A percentile compares a stretch with the other conserved stretches of the same genome.
Evolutionary conservation across 441 rosid species (phyloP).

Genomic region (Eruca vesicaria): DNA sequence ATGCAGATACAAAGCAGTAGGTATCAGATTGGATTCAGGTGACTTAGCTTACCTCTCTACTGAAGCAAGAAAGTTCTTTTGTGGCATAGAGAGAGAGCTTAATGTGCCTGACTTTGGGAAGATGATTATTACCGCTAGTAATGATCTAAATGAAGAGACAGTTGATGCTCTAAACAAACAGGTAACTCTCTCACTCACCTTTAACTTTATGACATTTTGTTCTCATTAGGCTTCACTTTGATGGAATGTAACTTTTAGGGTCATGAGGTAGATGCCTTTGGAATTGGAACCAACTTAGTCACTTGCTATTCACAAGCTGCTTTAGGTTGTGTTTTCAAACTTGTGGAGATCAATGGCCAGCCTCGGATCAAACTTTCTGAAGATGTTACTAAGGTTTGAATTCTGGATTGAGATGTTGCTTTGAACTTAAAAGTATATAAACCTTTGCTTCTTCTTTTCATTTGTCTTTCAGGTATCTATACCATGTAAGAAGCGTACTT

Average conservation of each 20-base stretch:
- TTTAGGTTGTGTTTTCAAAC: conserved; percentile 92
- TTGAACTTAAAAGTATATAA: background rate
- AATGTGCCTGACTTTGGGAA: conserved; percentile 69
- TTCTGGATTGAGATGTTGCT: background rate
- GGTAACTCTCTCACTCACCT: conserved; percentile 41
- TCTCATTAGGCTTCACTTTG: background rate
- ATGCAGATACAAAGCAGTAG: conserved; percentile 75
- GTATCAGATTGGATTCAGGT: conserved; percentile 93
- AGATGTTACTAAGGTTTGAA: conserved; percentile 57
- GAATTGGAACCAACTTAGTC: conserved; percentile 87
- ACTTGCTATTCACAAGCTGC: conserved; percentile 95
- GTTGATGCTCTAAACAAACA: conserved; percentile 91
- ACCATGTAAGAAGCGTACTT: conserved; percentile 82
- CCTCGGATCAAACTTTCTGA: conserved; percentile 98
- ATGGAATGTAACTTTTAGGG: background rate
- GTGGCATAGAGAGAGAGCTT: conserved; percentile 63
- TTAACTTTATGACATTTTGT: background rate
- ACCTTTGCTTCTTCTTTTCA: background rate
- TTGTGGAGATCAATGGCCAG: conserved; percentile 84
- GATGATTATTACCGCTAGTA: conserved; percentile 79
- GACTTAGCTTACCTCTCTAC: conserved; percentile 84
- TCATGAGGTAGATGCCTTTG: conserved; percentile 69
- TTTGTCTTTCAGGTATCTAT: conserved; percentile 65
- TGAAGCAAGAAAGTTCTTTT: conserved; percentile 71
- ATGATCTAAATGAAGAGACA: conserved; percentile 94